These are phyloP conservation scores for Aspergillus candidus DNA, from an alignment of 2,329 filamentous ascomycete genomes.

Conservation along the genomic window DNA sequence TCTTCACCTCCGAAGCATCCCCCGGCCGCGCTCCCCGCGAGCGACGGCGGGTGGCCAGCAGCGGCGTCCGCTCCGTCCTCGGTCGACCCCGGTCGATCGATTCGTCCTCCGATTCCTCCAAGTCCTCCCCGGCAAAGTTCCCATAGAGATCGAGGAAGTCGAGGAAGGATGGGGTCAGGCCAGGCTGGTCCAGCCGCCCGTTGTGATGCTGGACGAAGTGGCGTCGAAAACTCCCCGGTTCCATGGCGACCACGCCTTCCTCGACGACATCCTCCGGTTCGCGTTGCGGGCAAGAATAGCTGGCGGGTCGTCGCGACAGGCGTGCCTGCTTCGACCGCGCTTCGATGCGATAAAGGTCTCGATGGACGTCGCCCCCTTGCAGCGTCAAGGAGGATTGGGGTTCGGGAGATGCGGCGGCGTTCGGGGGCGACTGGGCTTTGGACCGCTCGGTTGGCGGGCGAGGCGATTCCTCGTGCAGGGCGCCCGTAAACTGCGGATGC, in stretches of 20 bases:
- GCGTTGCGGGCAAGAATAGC: slow-evolving; percentile 54
- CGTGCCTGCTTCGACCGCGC: slow-evolving; percentile 44
- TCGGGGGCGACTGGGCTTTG: no score
- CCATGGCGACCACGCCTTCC: slow-evolving; percentile 41
- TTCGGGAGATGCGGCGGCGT: slow-evolving; percentile 9
- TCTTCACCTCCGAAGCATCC: slow-evolving; percentile 63
- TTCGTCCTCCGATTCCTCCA: slow-evolving; percentile 55
- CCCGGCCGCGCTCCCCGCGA: slow-evolving; percentile 47
- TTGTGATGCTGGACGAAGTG: slow-evolving; percentile 43
- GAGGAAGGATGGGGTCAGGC: slow-evolving; percentile 48
- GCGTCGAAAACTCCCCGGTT: slow-evolving; percentile 50
- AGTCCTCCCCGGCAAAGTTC: slow-evolving; percentile 68
- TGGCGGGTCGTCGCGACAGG: slow-evolving; percentile 55
- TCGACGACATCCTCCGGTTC: slow-evolving; percentile 19
- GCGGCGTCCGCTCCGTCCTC: slow-evolving; percentile 54
- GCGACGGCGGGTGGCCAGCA: slow-evolving; percentile 52
- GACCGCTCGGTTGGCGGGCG: no score
- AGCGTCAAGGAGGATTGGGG: slow-evolving; percentile 62
- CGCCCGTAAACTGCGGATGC: no score
- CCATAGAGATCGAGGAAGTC: slow-evolving; percentile 72
- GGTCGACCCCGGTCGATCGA: slow-evolving; percentile 23
- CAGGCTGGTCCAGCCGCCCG: slow-evolving; percentile 10
- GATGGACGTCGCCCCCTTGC: slow-evolving; percentile 72
- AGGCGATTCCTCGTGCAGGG: no score
- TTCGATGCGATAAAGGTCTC: slow-evolving; percentile 69